phyloP scores from a whole-genome alignment of 1,284 basidiomycete species.

The Trichosporon faecale region DNA sequence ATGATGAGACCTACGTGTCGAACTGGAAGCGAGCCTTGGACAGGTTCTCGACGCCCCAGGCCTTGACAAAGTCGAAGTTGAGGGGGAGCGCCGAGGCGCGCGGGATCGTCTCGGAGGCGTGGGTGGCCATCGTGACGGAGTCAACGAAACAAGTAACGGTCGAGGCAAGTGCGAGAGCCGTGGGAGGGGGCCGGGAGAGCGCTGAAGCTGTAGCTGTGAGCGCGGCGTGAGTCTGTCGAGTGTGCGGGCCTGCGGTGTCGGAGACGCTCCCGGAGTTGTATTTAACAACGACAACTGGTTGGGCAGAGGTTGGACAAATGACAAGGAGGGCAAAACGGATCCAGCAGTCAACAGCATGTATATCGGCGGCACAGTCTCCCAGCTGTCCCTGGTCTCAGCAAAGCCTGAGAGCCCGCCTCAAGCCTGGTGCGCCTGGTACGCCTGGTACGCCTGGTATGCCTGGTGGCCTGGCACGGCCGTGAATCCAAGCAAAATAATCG shows the following conservation, averaged over 20 bases:
- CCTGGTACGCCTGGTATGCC: too few relatives aligned
- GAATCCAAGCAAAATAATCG: conserved; percentile 8
- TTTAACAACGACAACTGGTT: conserved; percentile 5
- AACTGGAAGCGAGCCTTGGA: conserved; percentile 41
- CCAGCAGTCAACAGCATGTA: not conserved
- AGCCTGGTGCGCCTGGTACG: too few relatives aligned
- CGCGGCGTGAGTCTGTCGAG: not conserved
- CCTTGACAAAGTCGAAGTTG: conserved; percentile 35
- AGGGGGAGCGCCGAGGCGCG: conserved; percentile 40
- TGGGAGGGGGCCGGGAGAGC: not conserved
- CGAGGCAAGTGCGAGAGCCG: not conserved
- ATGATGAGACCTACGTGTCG: conserved; percentile 40
- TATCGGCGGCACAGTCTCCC: conserved; percentile 2
- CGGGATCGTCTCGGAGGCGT: conserved; percentile 42
- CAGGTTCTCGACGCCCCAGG: conserved; percentile 47
- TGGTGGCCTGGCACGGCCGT: not conserved
- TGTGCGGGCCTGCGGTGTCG: not conserved
- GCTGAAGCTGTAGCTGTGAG: not conserved
- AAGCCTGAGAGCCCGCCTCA: not conserved
- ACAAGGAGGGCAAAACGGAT: conserved; percentile 1
- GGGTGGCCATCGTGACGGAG: conserved; percentile 13
- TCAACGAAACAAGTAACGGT: not conserved
- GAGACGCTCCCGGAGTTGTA: not conserved
- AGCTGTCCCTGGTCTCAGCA: not conserved
- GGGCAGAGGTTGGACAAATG: conserved; percentile 10